These are phyloP conservation scores for Raffaelea arxii DNA, from an alignment of 2,329 filamentous ascomycete genomes.

Conservation along the genomic window DNA sequence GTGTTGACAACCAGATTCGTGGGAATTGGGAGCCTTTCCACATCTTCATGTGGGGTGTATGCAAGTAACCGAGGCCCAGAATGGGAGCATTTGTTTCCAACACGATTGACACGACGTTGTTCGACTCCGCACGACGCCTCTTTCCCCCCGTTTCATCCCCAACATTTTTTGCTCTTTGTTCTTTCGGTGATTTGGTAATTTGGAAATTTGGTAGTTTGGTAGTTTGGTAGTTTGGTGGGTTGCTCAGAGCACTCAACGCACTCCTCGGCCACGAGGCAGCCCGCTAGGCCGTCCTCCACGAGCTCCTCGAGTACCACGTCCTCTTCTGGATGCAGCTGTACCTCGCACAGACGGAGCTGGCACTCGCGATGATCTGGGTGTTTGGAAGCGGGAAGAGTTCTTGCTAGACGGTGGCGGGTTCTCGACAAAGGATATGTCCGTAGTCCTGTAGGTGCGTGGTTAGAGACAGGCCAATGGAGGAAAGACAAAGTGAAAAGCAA, in stretches of 20 bases:
- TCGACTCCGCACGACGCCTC: too few species aligned
- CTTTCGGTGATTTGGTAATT: too few species aligned
- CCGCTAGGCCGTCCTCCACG: slow-evolving; percentile 31
- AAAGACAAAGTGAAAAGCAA: neutral
- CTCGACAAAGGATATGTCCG: slow-evolving; percentile 83
- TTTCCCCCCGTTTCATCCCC: too few species aligned
- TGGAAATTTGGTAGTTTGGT: too few species aligned
- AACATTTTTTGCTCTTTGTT: too few species aligned
- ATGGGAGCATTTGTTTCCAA: too few species aligned
- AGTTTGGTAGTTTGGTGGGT: too few species aligned
- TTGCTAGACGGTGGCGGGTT: slow-evolving; percentile 57
- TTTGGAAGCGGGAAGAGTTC: slow-evolving; percentile 34
- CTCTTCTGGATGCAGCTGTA: slow-evolving; percentile 16
- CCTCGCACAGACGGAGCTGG: slow-evolving; percentile 33
- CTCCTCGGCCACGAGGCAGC: slow-evolving; percentile 34
- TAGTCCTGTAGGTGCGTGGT: slow-evolving; percentile 51
- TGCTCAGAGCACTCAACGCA: slow-evolving; percentile 26
- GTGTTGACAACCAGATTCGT: too few species aligned
- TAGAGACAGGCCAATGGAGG: neutral
- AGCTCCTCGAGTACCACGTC: slow-evolving; percentile 21
- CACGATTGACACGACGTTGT: too few species aligned
- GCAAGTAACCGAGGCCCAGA: slow-evolving; percentile 10
- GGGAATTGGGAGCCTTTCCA: neutral
- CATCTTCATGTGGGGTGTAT: slow-evolving; percentile 6
- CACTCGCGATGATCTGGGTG: slow-evolving; percentile 37